Conservation (phyloP, 108 stramenopile species). For the Phaeodactylum tricornutum region DNA sequence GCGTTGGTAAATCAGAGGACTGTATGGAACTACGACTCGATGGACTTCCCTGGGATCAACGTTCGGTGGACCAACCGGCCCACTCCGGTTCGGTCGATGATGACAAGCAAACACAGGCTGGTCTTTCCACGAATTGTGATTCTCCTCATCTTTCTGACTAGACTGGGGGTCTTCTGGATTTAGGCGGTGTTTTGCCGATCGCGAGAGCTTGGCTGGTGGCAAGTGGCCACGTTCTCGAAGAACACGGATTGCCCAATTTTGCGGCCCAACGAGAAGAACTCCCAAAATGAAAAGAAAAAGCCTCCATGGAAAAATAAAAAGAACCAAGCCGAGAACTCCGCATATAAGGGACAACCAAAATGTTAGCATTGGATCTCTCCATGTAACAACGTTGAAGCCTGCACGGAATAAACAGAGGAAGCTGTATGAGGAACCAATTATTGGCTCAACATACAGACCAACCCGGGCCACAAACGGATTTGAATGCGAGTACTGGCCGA, state of each 20-base stretch:
- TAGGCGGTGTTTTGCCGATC: constrained; percentile 16
- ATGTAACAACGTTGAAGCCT: constrained; percentile 55
- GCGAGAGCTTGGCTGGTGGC: constrained; percentile 7
- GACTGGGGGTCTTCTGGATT: no score
- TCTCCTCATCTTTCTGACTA: constrained; percentile 2
- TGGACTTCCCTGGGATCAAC: constrained; percentile 29
- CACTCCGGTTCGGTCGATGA: constrained; percentile 13
- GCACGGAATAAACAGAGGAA: constrained; percentile 28
- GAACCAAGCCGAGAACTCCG: constrained; percentile 17
- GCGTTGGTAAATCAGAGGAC: constrained; percentile 45
- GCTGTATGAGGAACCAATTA: constrained; percentile 23
- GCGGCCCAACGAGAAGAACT: constrained; percentile 45
- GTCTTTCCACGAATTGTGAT: constrained; percentile 10
- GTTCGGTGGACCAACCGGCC: constrained; percentile 6
- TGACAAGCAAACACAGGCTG: constrained; percentile 28
- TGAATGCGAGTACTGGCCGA: constrained; percentile 31
- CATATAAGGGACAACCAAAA: constrained; percentile 41
- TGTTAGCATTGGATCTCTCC: constrained; percentile 61
- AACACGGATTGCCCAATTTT: constrained; percentile 20
- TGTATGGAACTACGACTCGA: constrained; percentile 50
- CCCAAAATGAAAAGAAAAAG: constrained; percentile 46
- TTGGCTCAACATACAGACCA: constrained; percentile 24
- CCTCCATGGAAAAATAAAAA: constrained; percentile 62
- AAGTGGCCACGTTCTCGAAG: constrained; percentile 15
- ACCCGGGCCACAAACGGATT: constrained; percentile 43